Percentiles rank a stretch among this genome's conserved stretches.
phyloP scores from a whole-genome alignment of 2,329 filamentous ascomycete genomes.

The Arthroderma sp. region DNA sequence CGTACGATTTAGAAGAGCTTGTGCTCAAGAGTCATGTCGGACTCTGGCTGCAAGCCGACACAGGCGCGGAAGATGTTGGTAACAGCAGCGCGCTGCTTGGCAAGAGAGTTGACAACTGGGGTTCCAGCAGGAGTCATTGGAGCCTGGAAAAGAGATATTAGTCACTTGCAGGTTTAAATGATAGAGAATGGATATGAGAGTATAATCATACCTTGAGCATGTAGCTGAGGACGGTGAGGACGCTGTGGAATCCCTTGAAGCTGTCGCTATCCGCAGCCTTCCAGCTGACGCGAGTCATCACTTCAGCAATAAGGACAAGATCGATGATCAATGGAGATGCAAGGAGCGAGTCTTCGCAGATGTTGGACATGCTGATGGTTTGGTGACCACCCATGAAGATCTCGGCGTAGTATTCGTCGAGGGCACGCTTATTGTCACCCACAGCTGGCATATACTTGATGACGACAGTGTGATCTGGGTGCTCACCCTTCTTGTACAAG shows the following conservation, averaged over 20 bases:
- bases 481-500: conserved; percentile 81
- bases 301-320: conserved; percentile 79
- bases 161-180: conserved; percentile 5
- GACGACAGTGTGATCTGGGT: conserved; percentile 95
- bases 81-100: conserved; percentile 86
- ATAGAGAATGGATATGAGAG: not conserved
- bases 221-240: conserved; percentile 93
- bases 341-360: conserved; percentile 94
- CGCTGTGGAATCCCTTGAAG: conserved; percentile 91
- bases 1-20: conserved; percentile 63
- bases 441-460: conserved; percentile 99
- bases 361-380: conserved; percentile 96
- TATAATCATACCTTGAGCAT: conserved; percentile 59
- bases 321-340: conserved; percentile 96
- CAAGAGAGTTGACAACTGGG: conserved; percentile 86
- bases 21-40: conserved; percentile 97
- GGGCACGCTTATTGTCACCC: conserved; percentile 94
- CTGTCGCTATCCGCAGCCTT: conserved; percentile 52
- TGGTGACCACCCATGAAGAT: conserved; percentile 98
- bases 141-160: conserved; percentile 42
- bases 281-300: conserved; percentile 98
- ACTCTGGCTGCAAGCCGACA: conserved; percentile 91
- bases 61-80: conserved; percentile 99
- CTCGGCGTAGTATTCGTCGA: conserved; percentile 98
- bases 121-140: conserved; percentile 88